A percentile compares a stretch with the other conserved stretches of the same genome.
phyloP scores from a whole-genome alignment of 75 land plant species.

The Selaginella moellendorffii region DNA sequence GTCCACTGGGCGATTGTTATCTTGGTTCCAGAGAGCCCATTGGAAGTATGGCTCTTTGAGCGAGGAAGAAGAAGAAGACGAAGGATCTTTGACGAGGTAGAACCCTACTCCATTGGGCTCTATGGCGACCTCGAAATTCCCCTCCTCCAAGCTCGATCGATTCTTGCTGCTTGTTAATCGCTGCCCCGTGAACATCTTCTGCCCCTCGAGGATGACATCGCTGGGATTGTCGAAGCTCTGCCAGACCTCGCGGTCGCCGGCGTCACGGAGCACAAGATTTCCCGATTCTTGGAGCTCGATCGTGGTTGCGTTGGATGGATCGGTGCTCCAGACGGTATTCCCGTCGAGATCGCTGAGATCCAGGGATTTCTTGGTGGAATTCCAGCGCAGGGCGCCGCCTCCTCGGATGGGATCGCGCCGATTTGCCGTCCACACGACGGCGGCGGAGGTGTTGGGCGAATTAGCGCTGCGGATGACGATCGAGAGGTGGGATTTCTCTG shows the following conservation, averaged over 20 bases:
- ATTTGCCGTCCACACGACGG: conserved; percentile 3
- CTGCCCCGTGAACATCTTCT: neutral
- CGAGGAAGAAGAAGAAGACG: too few relatives aligned
- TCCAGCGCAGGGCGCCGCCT: neutral
- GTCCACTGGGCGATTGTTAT: neutral
- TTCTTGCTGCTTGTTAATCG: neutral
- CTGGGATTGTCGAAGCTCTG: conserved; percentile 3
- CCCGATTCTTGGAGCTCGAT: neutral
- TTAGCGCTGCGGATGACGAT: neutral
- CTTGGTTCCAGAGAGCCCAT: neutral
- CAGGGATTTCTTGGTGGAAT: neutral
- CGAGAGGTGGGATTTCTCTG: neutral
- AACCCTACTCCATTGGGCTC: neutral
- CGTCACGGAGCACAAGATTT: neutral
- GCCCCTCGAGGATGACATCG: neutral
- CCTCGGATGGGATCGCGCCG: neutral
- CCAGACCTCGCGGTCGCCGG: neutral
- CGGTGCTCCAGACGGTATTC: neutral
- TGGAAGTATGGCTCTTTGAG: neutral
- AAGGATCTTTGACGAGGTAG: too few relatives aligned
- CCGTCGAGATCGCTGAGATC: neutral
- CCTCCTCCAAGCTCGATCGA: neutral
- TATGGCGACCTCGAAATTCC: neutral
- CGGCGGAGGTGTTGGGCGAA: neutral
- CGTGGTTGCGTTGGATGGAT: neutral